Base-by-base conservation (phyloP, 192 early-diverging fungal species). In the Coemansia reversa region DNA sequence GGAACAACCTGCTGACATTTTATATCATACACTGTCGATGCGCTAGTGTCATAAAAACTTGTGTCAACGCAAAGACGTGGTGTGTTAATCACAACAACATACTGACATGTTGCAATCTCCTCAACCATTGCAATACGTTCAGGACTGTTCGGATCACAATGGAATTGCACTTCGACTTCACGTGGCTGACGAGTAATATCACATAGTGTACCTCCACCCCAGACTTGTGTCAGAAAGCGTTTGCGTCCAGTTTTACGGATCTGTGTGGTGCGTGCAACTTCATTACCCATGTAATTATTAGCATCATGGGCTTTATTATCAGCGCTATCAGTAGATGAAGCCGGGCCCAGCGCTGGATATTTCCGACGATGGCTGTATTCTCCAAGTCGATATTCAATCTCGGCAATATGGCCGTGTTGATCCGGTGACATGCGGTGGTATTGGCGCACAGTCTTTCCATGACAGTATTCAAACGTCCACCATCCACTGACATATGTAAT, bases 391-490 rank as follows among this genome's bases (percentile, higher is more conserved):
- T 77, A 80, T 24, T 81, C 74, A 4, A 76, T 60, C 56, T 78
- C 77, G 16, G 67, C 60, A 5, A 72, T 50, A 2, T 63, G 63
- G 29, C 76, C 75, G 2, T 55, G 28, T 25, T 64, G 50, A 51
- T 81, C 76, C 0, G 62, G 58, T 19, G 69, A 53, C 42, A 70
- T 55, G 27, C 71, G 60, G 65, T 87, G 86, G 68, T 75, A 88
- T 77, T 92, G 91, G 7, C 83, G 83, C 30, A 91, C 82, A 33
- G 85, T 60, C 7, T 59, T 61, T 28, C 50, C 47, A 73, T 93
- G 93, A 67, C 94, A 96, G 69, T 91, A 96, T 69, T 93, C 90
- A 66, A 94, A 96, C 0, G 86, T 86, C 90, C 91, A 96, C 75
- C 85, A 94, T 22, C 79, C 66, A 32, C 71, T 62, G 45, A 72